Conservation (phyloP, 2,329 filamentous ascomycete genomes). For the Phoma herbarum region DNA sequence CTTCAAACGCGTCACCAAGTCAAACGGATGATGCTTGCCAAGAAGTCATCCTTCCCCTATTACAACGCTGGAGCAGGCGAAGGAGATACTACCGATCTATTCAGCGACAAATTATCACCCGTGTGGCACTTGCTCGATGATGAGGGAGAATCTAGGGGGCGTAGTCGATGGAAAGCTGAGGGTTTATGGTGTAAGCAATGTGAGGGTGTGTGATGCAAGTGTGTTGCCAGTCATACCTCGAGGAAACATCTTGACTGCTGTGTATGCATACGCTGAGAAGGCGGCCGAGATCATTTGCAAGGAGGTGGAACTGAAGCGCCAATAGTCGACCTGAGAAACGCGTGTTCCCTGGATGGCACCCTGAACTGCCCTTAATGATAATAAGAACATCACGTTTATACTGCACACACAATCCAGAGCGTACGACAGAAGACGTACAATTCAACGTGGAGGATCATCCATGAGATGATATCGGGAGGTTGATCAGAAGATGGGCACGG, state of each 20-base stretch:
- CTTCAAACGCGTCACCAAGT: conserved; percentile 22
- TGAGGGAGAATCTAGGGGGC: conserved; percentile 39
- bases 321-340: too few relatives aligned
- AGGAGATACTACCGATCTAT: conserved; percentile 22
- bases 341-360: too few relatives aligned
- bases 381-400: too few relatives aligned
- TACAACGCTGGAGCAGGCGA: conserved; percentile 26
- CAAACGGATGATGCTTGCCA: conserved; percentile 22
- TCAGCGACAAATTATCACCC: conserved; percentile 39
- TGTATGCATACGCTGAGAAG: conserved; percentile 41
- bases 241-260: conserved; percentile 32
- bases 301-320: too few relatives aligned
- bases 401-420: too few relatives aligned
- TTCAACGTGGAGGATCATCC: too few relatives aligned
- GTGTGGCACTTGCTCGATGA: conserved; percentile 47
- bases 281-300: conserved; percentile 33
- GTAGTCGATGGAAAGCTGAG: conserved; percentile 41
- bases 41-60: conserved; percentile 26
- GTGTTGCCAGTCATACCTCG: conserved; percentile 35
- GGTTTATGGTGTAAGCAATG: conserved; percentile 42
- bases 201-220: conserved; percentile 43
- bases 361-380: too few relatives aligned
- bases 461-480: too few relatives aligned
- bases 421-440: too few relatives aligned
- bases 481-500: too few relatives aligned